Evolutionary conservation across 139 green algal species (phyloP).

Genomic region (Mychonastes homosphaera): DNA sequence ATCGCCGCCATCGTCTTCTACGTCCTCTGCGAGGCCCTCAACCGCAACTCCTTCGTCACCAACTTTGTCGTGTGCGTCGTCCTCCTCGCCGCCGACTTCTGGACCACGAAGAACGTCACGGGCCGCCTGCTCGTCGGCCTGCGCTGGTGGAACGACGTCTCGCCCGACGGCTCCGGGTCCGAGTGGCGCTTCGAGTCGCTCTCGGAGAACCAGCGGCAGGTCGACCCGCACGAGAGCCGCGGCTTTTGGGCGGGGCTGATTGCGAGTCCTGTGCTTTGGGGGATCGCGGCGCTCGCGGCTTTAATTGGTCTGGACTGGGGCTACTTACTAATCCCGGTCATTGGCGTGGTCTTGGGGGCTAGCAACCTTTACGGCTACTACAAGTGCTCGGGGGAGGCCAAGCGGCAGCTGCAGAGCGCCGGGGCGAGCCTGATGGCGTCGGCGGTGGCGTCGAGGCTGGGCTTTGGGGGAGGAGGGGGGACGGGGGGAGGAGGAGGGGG

Average conservation of each 20-base stretch:
- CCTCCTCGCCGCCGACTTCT: constrained; percentile 80
- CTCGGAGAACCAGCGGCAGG: constrained; percentile 1
- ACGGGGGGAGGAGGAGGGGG: no score
- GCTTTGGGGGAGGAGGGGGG: no score
- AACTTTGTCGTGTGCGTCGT: constrained; percentile 80
- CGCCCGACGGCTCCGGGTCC: constrained; percentile 68
- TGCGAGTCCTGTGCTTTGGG: neutral
- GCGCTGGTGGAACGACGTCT: constrained; percentile 91
- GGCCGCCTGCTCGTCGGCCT: constrained; percentile 85
- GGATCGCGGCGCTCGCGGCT: neutral
- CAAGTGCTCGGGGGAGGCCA: constrained; percentile 77
- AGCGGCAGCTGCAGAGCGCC: constrained; percentile 39
- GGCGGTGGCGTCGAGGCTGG: constrained; percentile 16
- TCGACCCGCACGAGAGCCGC: neutral
- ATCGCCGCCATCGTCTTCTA: constrained; percentile 44
- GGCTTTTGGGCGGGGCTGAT: neutral
- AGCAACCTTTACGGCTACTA: constrained; percentile 82
- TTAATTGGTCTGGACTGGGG: constrained; percentile 32
- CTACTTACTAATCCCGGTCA: constrained; percentile 76
- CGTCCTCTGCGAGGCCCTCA: constrained; percentile 50
- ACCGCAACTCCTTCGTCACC: constrained; percentile 52
- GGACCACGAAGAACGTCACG: constrained; percentile 95
- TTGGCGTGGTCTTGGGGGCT: constrained; percentile 58
- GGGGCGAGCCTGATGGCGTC: constrained; percentile 23
- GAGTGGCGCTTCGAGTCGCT: constrained; percentile 89